These are phyloP conservation scores for Colletotrichum falcatum DNA, from an alignment of 2,329 filamentous ascomycete species.

Conservation along the genomic window DNA sequence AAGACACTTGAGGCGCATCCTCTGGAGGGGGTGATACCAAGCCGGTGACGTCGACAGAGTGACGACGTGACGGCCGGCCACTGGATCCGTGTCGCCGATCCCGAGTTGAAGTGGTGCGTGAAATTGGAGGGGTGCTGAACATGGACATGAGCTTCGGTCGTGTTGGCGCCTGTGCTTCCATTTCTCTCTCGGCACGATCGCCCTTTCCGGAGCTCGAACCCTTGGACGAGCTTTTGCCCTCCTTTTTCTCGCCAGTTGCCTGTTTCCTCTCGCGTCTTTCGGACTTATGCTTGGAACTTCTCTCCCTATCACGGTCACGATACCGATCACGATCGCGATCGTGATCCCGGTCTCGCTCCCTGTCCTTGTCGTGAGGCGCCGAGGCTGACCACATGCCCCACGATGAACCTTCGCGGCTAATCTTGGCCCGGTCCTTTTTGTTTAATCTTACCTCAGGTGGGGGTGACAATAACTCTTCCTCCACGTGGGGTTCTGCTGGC, in stretches of 20 bases:
- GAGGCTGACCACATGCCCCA: slow-evolving; percentile 82
- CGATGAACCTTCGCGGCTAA: slow-evolving; percentile 77
- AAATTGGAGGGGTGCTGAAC: slow-evolving; percentile 76
- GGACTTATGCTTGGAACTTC: slow-evolving; percentile 70
- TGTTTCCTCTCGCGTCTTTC: slow-evolving; percentile 69
- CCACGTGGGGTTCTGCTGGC: slow-evolving; percentile 17
- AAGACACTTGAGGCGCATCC: slow-evolving; percentile 71
- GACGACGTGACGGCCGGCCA: slow-evolving; percentile 73
- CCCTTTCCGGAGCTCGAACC: slow-evolving; percentile 81
- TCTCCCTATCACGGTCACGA: slow-evolving; percentile 43
- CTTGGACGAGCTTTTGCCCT: slow-evolving; percentile 69
- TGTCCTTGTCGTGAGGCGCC: slow-evolving; percentile 51
- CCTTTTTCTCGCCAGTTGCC: slow-evolving; percentile 67
- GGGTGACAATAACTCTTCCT: slow-evolving; percentile 53
- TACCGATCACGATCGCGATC: too few relatives aligned
- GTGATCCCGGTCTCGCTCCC: slow-evolving; percentile 46
- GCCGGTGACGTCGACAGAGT: slow-evolving; percentile 74
- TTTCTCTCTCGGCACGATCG: slow-evolving; percentile 59
- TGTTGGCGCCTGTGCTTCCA: slow-evolving; percentile 63
- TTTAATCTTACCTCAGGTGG: slow-evolving; percentile 68
- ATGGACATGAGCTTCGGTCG: slow-evolving; percentile 72
- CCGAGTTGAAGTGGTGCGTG: slow-evolving; percentile 76
- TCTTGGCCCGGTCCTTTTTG: slow-evolving; percentile 82
- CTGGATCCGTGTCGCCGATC: slow-evolving; percentile 69
- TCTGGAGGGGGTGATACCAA: slow-evolving; percentile 81